Evolutionary conservation across 176 grass and related monocot genomes (phyloP).

Genomic region (Cocos nucifera): DNA sequence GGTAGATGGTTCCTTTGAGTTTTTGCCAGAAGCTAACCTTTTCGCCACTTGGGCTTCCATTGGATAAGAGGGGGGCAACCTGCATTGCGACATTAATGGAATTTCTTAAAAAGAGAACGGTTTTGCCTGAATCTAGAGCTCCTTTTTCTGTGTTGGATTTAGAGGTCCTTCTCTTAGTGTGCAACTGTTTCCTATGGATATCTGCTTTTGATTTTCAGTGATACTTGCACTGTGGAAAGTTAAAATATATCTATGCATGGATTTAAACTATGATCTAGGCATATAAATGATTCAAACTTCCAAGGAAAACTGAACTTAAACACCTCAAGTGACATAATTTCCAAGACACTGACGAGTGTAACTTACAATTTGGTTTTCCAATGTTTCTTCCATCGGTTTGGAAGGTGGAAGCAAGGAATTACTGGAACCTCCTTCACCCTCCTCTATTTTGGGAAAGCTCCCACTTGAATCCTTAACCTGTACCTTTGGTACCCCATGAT

Average conservation of each 20-base stretch:
- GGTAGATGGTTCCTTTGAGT: conserved; percentile 36
- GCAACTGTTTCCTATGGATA: too few species aligned
- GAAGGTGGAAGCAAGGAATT: conserved; percentile 28
- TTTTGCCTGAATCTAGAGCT: neutral
- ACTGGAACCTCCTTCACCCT: neutral
- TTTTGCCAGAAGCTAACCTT: conserved; percentile 39
- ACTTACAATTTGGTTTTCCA: conserved; percentile 48
- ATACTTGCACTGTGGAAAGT: too few species aligned
- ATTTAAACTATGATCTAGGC: too few species aligned
- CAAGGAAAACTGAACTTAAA: too few species aligned
- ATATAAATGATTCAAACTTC: too few species aligned
- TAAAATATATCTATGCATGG: too few species aligned
- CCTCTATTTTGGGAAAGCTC: neutral
- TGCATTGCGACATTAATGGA: conserved; percentile 20
- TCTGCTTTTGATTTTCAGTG: too few species aligned
- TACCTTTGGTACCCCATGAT: conserved; percentile 24
- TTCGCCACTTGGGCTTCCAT: conserved; percentile 15
- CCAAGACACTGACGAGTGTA: neutral
- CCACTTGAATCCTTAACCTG: conserved; percentile 5
- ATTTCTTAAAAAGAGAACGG: conserved; percentile 9
- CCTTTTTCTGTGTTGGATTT: neutral
- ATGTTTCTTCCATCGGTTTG: conserved; percentile 16
- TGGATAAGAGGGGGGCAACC: conserved; percentile 46
- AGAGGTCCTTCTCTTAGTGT: neutral
- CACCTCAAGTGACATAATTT: neutral